phyloP scores from a whole-genome alignment of 176 grass and related monocot species.

The Olyra latifolia region DNA sequence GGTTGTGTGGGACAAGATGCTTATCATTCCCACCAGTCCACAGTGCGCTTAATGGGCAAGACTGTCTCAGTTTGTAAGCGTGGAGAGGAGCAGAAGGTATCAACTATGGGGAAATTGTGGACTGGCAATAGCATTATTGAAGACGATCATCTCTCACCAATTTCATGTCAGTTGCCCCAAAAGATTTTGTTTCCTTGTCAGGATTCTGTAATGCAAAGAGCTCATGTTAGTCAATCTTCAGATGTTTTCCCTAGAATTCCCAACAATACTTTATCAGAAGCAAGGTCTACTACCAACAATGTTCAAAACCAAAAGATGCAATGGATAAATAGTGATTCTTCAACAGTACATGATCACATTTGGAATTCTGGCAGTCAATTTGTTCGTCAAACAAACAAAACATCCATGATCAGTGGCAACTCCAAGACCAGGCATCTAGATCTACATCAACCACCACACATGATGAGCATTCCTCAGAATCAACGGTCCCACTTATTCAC shows the following conservation, averaged over 20 bases:
- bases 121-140: slow-evolving; percentile 30
- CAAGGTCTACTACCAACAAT: slow-evolving; percentile 25
- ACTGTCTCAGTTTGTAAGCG: slow-evolving; percentile 52
- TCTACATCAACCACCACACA: slow-evolving; percentile 9
- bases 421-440: slow-evolving; percentile 30
- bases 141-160: not conserved
- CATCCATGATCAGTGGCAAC: slow-evolving; percentile 2
- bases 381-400: slow-evolving; percentile 41
- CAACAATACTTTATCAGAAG: not conserved
- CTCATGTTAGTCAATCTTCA: slow-evolving; percentile 13
- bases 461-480: slow-evolving; percentile 32
- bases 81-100: slow-evolving; percentile 41
- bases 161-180: slow-evolving; percentile 29
- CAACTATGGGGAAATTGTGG: slow-evolving; percentile 33
- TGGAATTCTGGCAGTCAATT: slow-evolving; percentile 45
- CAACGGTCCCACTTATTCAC: slow-evolving; percentile 31
- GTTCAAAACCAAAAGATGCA: slow-evolving; percentile 32
- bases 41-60: slow-evolving; percentile 71
- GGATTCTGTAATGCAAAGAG: slow-evolving; percentile 28
- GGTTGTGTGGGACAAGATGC: slow-evolving; percentile 29
- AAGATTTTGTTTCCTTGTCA: slow-evolving; percentile 36
- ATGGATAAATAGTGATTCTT: slow-evolving; percentile 27
- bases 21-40: slow-evolving; percentile 43
- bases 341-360: slow-evolving; percentile 29
- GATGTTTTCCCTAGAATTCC: slow-evolving; percentile 30